Evolutionary conservation across 805 yeast species (phyloP), one percentile per base, ranked within the genome.

Genomic region (Candida endomychidarum): DNA sequence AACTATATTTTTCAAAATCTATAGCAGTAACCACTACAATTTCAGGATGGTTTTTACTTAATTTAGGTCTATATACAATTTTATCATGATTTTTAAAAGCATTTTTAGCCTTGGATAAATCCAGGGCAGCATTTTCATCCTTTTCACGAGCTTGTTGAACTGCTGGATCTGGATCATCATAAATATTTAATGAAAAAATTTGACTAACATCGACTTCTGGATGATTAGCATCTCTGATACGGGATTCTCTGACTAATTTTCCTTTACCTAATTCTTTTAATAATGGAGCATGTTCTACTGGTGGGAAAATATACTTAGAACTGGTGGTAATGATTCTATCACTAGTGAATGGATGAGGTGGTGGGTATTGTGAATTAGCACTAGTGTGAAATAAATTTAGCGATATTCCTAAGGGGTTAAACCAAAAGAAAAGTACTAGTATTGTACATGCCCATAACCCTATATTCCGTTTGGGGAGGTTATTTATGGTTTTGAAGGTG

Each of bases 11-110:
- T 38, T 83, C 86, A 52, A 78, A 85, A 64, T 89, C 95, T 20
- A 90, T 65, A 2, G 85, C 82, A 0, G 95, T 78, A 11, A 90
- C 96, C 27, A 90, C 57, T 15, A 90, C 80, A 17, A 84, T 70
- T 40, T 81, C 83, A 7, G 93, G 93, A 38, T 61, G 63, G 16
- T 73, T 62, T 6, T 59, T 57, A 12, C 46, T 33, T 15, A 54
- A 57, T 38, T 51, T 65, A 8, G 73, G 72, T 33, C 45, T 54
- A 55, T 55, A 79, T 10, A 74, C 80, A 36, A 75, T 63, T 53
- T 78, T 80, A 31, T 86, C 89, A 49, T 80, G 86, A 41, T 78
- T 78, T 46, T 78, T 72, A 60, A 84, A 85, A 26, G 73, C 63
- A 48, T 74, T 77, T 42, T 75, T 77, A 6, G 80, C 83, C 30